Percentiles rank a stretch among this genome's conserved stretches.
Conservation (phyloP, 139 green algal species). For the Nannochloris sp. region DNA sequence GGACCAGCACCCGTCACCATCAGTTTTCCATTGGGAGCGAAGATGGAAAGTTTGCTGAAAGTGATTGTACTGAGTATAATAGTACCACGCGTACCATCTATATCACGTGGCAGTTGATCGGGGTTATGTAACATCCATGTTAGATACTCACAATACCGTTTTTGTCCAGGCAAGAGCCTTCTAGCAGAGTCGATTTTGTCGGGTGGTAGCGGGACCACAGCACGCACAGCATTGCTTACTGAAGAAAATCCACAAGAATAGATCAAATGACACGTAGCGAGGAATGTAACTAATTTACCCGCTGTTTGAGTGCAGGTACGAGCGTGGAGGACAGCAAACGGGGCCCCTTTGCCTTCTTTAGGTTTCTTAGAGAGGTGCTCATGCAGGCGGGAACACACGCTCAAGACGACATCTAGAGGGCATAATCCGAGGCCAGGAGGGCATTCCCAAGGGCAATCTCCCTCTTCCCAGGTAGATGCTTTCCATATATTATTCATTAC, state of each 20-base stretch:
- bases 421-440: conserved; percentile 26
- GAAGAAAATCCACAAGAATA: conserved; percentile 15
- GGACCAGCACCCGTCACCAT: too few relatives aligned
- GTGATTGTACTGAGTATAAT: background rate
- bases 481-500: background rate
- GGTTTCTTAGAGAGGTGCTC: conserved; percentile 9
- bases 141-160: conserved; percentile 21
- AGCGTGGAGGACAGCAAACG: conserved; percentile 28
- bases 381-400: conserved; percentile 28
- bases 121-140: conserved; percentile 17
- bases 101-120: conserved; percentile 7
- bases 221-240: conserved; percentile 14
- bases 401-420: conserved; percentile 22
- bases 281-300: conserved; percentile 11
- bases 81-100: background rate
- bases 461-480: conserved; percentile 7
- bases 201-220: background rate
- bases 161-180: conserved; percentile 18
- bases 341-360: background rate
- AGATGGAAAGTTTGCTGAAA: conserved; percentile 13
- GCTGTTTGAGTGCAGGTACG: conserved; percentile 22
- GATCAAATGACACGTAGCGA: conserved; percentile 30
- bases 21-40: too few relatives aligned
- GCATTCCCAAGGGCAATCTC: conserved; percentile 1
- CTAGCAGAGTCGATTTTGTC: background rate